These are phyloP conservation scores for Gleditsia sinensis DNA, from an alignment of 306 rosid species.

Conservation along the genomic window DNA sequence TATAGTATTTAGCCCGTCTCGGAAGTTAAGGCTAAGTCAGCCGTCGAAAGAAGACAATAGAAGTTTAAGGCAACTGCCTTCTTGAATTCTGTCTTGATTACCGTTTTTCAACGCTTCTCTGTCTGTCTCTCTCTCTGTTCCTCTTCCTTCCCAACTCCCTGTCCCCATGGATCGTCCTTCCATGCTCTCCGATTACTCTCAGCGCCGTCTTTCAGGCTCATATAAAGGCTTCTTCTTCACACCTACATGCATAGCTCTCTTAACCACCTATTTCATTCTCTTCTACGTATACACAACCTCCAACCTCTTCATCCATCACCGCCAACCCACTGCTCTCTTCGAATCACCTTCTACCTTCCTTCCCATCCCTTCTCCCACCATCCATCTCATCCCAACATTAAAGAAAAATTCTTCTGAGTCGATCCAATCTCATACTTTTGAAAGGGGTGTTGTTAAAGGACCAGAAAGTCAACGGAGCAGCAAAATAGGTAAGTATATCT, in stretches of 20 bases:
- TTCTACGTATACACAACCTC: conserved; percentile 58
- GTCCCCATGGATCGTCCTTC: conserved; percentile 56
- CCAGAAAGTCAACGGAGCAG: conserved; percentile 39
- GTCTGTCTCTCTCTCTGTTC: not conserved
- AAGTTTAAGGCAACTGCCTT: too few species aligned
- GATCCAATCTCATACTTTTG: conserved; percentile 9
- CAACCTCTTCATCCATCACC: conserved; percentile 44
- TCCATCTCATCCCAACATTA: conserved; percentile 8
- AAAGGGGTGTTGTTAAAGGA: not conserved
- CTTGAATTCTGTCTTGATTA: too few species aligned
- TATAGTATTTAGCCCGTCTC: too few species aligned
- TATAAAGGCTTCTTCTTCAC: conserved; percentile 45
- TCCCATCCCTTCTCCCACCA: not conserved
- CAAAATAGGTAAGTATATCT: conserved; percentile 41
- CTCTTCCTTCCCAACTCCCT: too few species aligned
- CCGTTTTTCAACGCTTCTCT: not conserved
- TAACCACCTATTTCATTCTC: conserved; percentile 49
- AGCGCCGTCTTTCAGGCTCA: conserved; percentile 35
- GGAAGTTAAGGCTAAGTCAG: too few species aligned
- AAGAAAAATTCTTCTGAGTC: conserved; percentile 25
- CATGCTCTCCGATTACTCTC: conserved; percentile 27
- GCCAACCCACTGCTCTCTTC: conserved; percentile 22
- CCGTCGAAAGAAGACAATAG: too few species aligned
- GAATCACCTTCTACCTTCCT: not conserved
- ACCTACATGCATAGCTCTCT: conserved; percentile 60